phyloP scores from a whole-genome alignment of 2,329 filamentous ascomycete species.

The Calonectria hawksworthii region DNA sequence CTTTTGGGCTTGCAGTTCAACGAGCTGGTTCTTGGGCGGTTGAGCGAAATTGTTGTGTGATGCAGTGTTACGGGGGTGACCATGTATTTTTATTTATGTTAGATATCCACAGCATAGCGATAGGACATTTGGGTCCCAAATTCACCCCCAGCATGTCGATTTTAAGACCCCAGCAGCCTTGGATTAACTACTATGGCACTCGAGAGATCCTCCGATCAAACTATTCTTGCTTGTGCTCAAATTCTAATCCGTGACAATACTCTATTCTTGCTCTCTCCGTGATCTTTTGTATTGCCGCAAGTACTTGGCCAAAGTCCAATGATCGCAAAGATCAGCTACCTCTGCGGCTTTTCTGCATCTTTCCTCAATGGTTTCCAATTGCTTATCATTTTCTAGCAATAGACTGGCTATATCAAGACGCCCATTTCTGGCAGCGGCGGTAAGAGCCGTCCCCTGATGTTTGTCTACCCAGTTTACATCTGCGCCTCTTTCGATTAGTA shows the following conservation, averaged over 20 bases:
- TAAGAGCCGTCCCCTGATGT: neutral
- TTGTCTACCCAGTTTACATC: neutral
- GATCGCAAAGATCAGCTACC: neutral
- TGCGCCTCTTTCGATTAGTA: neutral
- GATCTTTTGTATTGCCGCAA: neutral
- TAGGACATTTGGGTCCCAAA: neutral
- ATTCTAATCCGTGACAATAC: no score
- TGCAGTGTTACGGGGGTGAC: neutral
- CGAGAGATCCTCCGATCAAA: neutral
- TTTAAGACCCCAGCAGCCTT: neutral
- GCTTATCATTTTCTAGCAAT: neutral
- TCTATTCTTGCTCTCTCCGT: neutral
- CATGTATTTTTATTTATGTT: neutral
- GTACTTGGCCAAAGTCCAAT: neutral
- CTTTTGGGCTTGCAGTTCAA: constrained; percentile 9
- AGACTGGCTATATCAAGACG: neutral
- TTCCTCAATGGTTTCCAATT: neutral
- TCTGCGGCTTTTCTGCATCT: neutral
- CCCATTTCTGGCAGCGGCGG: neutral
- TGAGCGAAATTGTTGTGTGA: constrained; percentile 17
- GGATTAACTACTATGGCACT: neutral
- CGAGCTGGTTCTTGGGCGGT: constrained; percentile 8
- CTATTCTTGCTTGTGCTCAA: no score
- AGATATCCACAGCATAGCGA: neutral
- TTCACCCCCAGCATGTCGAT: no score